Conservation (phyloP, 768 basidiomycete genomes). For the Naematelia encephala region DNA sequence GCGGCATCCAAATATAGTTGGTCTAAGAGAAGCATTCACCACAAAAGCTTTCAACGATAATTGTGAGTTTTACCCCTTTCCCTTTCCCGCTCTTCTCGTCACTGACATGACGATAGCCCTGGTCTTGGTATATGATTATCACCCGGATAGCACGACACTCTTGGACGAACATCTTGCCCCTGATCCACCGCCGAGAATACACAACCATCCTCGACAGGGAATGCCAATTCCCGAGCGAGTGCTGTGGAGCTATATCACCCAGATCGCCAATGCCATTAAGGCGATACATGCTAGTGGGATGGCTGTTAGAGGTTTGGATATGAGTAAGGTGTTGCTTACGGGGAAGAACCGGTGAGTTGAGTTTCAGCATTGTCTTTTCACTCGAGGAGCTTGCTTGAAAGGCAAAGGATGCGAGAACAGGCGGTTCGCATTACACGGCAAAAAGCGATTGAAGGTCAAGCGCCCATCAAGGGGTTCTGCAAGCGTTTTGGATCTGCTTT, state of each 20-base stretch:
- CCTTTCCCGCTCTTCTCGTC: not conserved
- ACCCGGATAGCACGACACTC: conserved; percentile 77
- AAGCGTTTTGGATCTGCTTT: no score
- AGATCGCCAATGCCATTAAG: conserved; percentile 82
- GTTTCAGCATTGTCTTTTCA: not conserved
- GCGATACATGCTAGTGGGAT: conserved; percentile 75
- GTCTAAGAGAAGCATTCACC: conserved; percentile 88
- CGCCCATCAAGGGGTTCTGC: no score
- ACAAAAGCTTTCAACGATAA: conserved; percentile 87
- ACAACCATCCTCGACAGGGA: conserved; percentile 36
- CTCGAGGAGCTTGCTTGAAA: no score
- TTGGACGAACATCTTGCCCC: conserved; percentile 67
- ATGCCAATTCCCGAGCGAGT: conserved; percentile 68
- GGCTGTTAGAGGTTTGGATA: conserved; percentile 77
- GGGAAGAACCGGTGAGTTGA: conserved; percentile 72
- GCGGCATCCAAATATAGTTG: conserved; percentile 78
- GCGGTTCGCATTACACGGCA: no score
- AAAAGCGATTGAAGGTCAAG: no score
- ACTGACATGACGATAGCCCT: conserved; percentile 60
- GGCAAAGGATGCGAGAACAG: no score
- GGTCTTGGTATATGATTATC: conserved; percentile 84
- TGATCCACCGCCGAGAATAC: conserved; percentile 9
- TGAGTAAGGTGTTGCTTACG: conserved; percentile 80
- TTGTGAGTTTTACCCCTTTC: conserved; percentile 58
- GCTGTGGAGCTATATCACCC: conserved; percentile 88